phyloP scores from a whole-genome alignment of 1,284 basidiomycete genomes.

The Malassezia pachydermatis region DNA sequence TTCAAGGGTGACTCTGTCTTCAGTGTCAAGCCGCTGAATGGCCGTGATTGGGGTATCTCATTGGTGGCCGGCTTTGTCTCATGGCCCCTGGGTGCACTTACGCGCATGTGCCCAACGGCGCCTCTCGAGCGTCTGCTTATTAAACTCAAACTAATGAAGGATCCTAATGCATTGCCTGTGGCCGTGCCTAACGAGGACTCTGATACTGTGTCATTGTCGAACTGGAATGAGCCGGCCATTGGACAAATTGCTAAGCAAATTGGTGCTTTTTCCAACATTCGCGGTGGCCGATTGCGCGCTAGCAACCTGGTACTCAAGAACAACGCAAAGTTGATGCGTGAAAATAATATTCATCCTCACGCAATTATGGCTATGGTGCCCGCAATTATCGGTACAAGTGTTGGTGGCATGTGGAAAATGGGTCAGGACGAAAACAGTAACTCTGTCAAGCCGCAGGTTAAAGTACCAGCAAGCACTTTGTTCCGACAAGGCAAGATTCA shows the following conservation, averaged over 20 bases:
- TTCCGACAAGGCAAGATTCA: slow-evolving; percentile 60
- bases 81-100: slow-evolving; percentile 72
- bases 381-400: slow-evolving; percentile 34
- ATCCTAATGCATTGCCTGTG: slow-evolving; percentile 61
- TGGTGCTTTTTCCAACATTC: slow-evolving; percentile 29
- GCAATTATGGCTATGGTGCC: slow-evolving; percentile 58
- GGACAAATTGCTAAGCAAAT: slow-evolving; percentile 52
- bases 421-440: neutral
- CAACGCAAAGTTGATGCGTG: slow-evolving; percentile 32
- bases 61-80: slow-evolving; percentile 75
- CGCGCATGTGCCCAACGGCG: slow-evolving; percentile 69
- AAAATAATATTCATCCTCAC: slow-evolving; percentile 52
- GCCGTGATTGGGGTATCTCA: slow-evolving; percentile 85
- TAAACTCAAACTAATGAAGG: slow-evolving; percentile 58
- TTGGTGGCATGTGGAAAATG: slow-evolving; percentile 34
- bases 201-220: slow-evolving; percentile 29
- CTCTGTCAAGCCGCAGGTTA: slow-evolving; percentile 16
- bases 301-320: slow-evolving; percentile 44
- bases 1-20: slow-evolving; percentile 86
- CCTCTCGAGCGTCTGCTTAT: slow-evolving; percentile 69
- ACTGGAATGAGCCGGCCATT: slow-evolving; percentile 66
- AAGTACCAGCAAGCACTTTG: slow-evolving; percentile 23
- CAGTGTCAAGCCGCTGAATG: slow-evolving; percentile 66
- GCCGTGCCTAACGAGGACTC: slow-evolving; percentile 55
- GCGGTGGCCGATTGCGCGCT: slow-evolving; percentile 65